Conservation (phyloP, 2,329 filamentous ascomycete species). For the Alternaria infectoria region DNA sequence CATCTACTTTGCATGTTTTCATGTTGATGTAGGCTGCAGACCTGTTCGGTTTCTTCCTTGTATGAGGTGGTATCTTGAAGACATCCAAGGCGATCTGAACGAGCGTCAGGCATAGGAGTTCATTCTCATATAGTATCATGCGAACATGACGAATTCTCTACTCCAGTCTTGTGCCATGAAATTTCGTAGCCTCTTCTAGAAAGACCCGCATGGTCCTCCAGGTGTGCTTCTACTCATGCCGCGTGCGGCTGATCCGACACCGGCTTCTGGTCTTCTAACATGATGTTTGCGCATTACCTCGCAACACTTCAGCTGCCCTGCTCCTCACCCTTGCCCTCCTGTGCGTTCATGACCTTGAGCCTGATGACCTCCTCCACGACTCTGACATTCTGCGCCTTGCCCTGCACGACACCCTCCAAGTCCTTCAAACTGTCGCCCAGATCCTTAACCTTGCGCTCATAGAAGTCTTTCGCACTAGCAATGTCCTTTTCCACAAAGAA, state of each 20-base stretch:
- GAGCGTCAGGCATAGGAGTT: not conserved
- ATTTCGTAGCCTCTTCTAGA: not conserved
- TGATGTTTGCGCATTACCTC: not conserved
- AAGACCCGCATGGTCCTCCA: not conserved
- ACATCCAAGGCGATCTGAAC: not conserved
- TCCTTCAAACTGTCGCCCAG: slow-evolving; percentile 69
- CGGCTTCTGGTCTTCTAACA: not conserved
- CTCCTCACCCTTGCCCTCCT: slow-evolving; percentile 36
- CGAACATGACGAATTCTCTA: not conserved
- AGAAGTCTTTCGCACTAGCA: slow-evolving; percentile 69
- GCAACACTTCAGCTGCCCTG: slow-evolving; percentile 25
- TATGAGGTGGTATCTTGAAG: not conserved
- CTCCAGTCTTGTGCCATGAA: not conserved
- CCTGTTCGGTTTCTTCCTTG: not conserved
- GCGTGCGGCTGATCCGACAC: not conserved
- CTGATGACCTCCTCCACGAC: slow-evolving; percentile 78
- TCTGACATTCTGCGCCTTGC: slow-evolving; percentile 83
- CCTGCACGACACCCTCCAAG: slow-evolving; percentile 70
- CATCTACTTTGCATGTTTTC: not conserved
- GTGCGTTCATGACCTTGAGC: slow-evolving; percentile 44
- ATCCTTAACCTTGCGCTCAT: slow-evolving; percentile 71
- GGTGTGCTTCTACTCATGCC: not conserved
- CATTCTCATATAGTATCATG: not conserved
- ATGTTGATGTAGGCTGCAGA: not conserved
- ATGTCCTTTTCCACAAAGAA: slow-evolving; percentile 89